Base-by-base conservation (phyloP, 2,329 filamentous ascomycete species). In the Trichoderma hamatum region DNA sequence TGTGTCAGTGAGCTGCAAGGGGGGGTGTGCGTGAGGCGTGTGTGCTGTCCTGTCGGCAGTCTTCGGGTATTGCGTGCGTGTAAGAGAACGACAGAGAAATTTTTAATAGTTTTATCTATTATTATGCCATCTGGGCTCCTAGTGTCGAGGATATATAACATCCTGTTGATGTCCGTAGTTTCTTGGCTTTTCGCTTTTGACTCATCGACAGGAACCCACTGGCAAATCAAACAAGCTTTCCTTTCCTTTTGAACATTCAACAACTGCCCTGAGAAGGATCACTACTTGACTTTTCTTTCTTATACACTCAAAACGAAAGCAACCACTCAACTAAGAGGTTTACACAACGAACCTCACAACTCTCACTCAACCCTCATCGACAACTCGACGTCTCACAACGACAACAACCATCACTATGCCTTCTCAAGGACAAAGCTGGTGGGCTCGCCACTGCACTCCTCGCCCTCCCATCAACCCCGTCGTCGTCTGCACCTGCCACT, bases 381-480 rank as follows among this genome's bases (percentile, higher is more conserved):
- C 61, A 36, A 51, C n/a, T n/a, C 34, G 9, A 26, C 9, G 19
- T 5, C 16, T 28, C 24, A 52, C 14, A 19, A 10, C 52, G 36
- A 59, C 26, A 67, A 34, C 26, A 10, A 67, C 51, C 24, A 67
- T 64, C 72, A 74, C 58, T 58, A 78, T 79, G 77, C 72, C 78
- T 70, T 79, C 77, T 39, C 69, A 73, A 62, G 74, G 71, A 56
- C 77, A 76, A 61, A 76, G 74, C 71, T 82, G 80, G 80, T 81
- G 81, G 70, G 77, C 78, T 60, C 79, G 80, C 70, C 80, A 82
- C 76, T 81, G 79, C 71, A 74, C 79, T 59, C 79, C 80, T 66
- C 78, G 78, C 21, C 80, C 80, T 2, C 79, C 80, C 56, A 73
- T 80, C 73, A 77, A 75, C 73, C 72, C 73, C 69, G 74, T 73